These are phyloP conservation scores for Zygnema circumcarinatum DNA, from an alignment of 139 green algal species.

Conservation along the genomic window DNA sequence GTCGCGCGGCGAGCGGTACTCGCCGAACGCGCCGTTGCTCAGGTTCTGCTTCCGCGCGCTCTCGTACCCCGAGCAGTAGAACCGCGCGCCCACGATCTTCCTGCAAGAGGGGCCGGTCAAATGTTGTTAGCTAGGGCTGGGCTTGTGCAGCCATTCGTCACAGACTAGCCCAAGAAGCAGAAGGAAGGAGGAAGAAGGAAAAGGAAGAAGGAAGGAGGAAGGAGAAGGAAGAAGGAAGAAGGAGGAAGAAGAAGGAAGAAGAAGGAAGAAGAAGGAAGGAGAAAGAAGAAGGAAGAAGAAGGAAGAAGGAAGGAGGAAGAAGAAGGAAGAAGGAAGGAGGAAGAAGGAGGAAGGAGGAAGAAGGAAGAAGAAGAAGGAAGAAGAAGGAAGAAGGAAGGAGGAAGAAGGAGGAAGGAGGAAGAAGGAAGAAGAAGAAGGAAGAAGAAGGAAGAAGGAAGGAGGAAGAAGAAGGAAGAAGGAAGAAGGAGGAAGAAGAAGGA, in stretches of 20 bases:
- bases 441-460: not conserved
- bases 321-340: not conserved
- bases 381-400: not conserved
- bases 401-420: not conserved
- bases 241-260: not conserved
- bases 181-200: not conserved
- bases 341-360: not conserved
- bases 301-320: not conserved
- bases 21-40: not conserved
- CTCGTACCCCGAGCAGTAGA: not conserved
- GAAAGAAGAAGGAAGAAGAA: not conserved
- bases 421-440: not conserved
- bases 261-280: not conserved
- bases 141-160: too few species aligned
- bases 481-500: not conserved
- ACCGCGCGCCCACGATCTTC: constrained; percentile 31
- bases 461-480: not conserved
- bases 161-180: too few species aligned
- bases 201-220: not conserved
- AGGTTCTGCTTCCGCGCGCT: not conserved
- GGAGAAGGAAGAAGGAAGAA: not conserved
- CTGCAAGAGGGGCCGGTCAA: not conserved
- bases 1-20: constrained; percentile 37
- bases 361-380: not conserved
- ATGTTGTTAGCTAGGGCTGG: too few species aligned